Evolutionary conservation across 345 rosid species (phyloP), one percentile per base, ranked within the genome.

Genomic region (Noccaea bulbosa): DNA sequence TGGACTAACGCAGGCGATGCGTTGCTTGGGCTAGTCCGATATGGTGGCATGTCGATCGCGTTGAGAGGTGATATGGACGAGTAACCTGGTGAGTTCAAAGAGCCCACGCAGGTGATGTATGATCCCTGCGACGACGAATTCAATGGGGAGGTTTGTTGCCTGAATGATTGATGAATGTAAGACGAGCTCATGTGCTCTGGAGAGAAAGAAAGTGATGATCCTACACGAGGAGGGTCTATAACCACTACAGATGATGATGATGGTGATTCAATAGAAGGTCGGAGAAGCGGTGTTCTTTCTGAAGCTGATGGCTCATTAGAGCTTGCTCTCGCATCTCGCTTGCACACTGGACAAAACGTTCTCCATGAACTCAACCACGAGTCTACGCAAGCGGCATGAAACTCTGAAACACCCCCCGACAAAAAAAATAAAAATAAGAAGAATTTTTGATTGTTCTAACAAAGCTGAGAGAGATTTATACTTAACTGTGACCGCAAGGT

Each of bases 291-390:
- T n/a, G 98, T 92, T 37, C 80, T 84, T 73, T 92, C 98, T 34
- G 98, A 83, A 55, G 90, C 88, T 12, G 90, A 88, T 8, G 86
- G 85, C 63, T 83, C 90, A 33, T 85, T 78, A 0, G 79, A 67
- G 71, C 80, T 82, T 32, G 82, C 85, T 80, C 93, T 83, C 9
- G 88, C 95, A 77, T 88, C 96, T 8, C 87, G 85, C 84, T 90
- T 88, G 82, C 96, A 92, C 53, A 92, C 83, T 1, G 96, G 98
- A 76, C 98, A 92, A 75, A 92, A 90, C 32, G 96, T 85, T 74
- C 96, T 86, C 95, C 96, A 86, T 8, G 87, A 17, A 5, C 88
- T 90, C 56, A 92, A 89, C 98, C 98, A 92, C 44, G 88, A 73
- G 76, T 92, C 96, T 52, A 92, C 94, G 58, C 98, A 92, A 45